A percentile compares a stretch with the other conserved stretches of the same genome.
Evolutionary conservation across 352 stramenopile species (phyloP).

Genomic region (Phytopythium sindhum): DNA sequence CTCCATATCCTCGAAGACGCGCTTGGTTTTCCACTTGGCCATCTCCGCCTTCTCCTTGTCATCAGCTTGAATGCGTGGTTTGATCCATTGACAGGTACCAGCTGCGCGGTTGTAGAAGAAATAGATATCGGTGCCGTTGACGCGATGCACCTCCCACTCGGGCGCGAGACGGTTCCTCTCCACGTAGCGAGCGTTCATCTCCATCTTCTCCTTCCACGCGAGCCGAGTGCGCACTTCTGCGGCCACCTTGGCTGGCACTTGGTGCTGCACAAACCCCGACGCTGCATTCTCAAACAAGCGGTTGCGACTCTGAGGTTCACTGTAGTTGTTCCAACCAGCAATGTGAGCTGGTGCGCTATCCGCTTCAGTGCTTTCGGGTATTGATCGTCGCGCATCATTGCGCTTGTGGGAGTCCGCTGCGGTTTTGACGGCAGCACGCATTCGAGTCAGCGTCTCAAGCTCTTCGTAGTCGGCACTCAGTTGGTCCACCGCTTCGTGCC

Average conservation of each 20-base stretch:
- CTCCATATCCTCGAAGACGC: slow-evolving; percentile 44
- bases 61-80: slow-evolving; percentile 4
- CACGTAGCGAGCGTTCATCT: slow-evolving; percentile 37
- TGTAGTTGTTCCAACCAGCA: slow-evolving; percentile 44
- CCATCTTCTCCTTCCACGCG: slow-evolving; percentile 70
- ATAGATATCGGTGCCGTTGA: slow-evolving; percentile 54
- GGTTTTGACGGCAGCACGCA: slow-evolving; percentile 31
- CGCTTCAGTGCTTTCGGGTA: background rate
- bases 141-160: slow-evolving; percentile 59
- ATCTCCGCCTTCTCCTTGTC: slow-evolving; percentile 28
- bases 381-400: background rate
- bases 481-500: slow-evolving; percentile 40
- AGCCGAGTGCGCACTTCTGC: slow-evolving; percentile 29
- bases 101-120: slow-evolving; percentile 71
- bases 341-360: slow-evolving; percentile 12
- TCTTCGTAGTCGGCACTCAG: slow-evolving; percentile 48
- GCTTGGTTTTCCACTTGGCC: slow-evolving; percentile 49
- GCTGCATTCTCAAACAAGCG: slow-evolving; percentile 54
- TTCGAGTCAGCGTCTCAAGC: slow-evolving; percentile 41
- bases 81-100: slow-evolving; percentile 54
- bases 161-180: slow-evolving; percentile 42
- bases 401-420: slow-evolving; percentile 8
- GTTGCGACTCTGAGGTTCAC: slow-evolving; percentile 56
- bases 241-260: slow-evolving; percentile 43
- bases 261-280: slow-evolving; percentile 63